Percentiles rank a stretch among this genome's conserved stretches.
These are phyloP conservation scores for Salisapilia sapeloensis DNA, from an alignment of 352 stramenopile species.

Conservation along the genomic window DNA sequence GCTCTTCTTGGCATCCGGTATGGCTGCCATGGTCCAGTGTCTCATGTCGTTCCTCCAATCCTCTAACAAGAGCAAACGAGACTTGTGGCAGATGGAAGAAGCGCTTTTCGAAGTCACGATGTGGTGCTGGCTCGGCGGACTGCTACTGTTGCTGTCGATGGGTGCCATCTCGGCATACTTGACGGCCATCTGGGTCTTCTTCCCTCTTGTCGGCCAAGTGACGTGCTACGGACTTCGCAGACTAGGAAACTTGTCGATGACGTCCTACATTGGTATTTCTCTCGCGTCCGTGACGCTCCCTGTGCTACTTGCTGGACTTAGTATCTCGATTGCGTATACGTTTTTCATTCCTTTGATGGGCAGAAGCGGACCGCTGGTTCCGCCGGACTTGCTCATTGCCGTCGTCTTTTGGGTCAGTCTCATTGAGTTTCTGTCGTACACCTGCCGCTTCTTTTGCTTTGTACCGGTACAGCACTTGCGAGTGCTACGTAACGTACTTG, in stretches of 20 bases:
- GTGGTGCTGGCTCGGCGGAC: conserved; percentile 16
- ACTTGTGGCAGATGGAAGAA: conserved; percentile 37
- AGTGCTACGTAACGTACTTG: conserved; percentile 15
- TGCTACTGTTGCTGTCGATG: conserved; percentile 15
- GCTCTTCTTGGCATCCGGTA: conserved; percentile 19
- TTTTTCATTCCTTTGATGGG: conserved; percentile 68
- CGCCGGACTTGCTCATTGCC: conserved; percentile 33
- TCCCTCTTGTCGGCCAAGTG: conserved; percentile 33
- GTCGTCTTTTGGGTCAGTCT: conserved; percentile 28
- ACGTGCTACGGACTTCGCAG: conserved; percentile 17
- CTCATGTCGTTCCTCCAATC: conserved; percentile 13
- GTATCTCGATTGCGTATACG: conserved; percentile 33
- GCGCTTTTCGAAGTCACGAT: conserved; percentile 47
- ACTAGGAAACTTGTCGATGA: conserved; percentile 15
- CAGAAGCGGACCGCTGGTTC: conserved; percentile 26
- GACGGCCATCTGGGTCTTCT: conserved; percentile 39
- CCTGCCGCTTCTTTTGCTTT: conserved; percentile 56
- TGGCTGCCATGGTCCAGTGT: conserved; percentile 40
- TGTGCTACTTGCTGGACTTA: conserved; percentile 37
- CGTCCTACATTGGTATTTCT: conserved; percentile 26
- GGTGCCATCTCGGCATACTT: conserved; percentile 44
- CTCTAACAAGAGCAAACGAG: conserved; percentile 5
- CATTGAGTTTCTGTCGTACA: conserved; percentile 34
- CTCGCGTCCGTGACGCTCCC: conserved; percentile 28
- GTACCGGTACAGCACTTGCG: conserved; percentile 20